phyloP scores from a whole-genome alignment of 2,329 filamentous ascomycete species.

The Reticulascus tulasneorum region DNA sequence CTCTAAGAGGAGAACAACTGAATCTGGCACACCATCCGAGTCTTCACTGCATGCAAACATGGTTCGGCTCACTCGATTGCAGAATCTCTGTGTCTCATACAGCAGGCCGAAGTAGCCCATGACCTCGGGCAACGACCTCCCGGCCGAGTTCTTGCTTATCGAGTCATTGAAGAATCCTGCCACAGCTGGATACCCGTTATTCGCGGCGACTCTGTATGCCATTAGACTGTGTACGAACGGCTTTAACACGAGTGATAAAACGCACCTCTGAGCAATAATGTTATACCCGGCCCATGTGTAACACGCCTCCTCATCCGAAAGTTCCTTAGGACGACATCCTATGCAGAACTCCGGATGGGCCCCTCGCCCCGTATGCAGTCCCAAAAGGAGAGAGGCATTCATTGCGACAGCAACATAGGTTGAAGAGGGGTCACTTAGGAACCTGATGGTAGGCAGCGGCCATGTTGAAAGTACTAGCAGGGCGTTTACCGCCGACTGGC shows the following conservation, averaged over 20 bases:
- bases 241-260: background rate
- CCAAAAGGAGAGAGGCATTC: constrained; percentile 44
- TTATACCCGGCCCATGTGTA: constrained; percentile 52
- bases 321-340: constrained; percentile 36
- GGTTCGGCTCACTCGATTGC: constrained; percentile 43
- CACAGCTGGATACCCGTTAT: constrained; percentile 42
- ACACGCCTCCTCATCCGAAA: constrained; percentile 48
- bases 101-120: constrained; percentile 42
- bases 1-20: constrained; percentile 44
- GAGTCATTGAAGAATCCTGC: constrained; percentile 44
- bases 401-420: constrained; percentile 43
- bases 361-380: constrained; percentile 50
- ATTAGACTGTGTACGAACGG: no score
- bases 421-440: constrained; percentile 46
- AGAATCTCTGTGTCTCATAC: constrained; percentile 47
- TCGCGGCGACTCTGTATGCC: constrained; percentile 31
- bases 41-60: constrained; percentile 44
- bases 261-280: constrained; percentile 46
- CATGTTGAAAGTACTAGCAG: constrained; percentile 48
- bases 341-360: constrained; percentile 44
- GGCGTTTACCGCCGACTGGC: constrained; percentile 46
- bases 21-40: constrained; percentile 40
- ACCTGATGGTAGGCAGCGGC: constrained; percentile 47
- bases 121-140: constrained; percentile 33
- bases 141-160: constrained; percentile 38